Base-by-base conservation (phyloP, 2,329 filamentous ascomycete species). In the Aspergillus calidoustus region DNA sequence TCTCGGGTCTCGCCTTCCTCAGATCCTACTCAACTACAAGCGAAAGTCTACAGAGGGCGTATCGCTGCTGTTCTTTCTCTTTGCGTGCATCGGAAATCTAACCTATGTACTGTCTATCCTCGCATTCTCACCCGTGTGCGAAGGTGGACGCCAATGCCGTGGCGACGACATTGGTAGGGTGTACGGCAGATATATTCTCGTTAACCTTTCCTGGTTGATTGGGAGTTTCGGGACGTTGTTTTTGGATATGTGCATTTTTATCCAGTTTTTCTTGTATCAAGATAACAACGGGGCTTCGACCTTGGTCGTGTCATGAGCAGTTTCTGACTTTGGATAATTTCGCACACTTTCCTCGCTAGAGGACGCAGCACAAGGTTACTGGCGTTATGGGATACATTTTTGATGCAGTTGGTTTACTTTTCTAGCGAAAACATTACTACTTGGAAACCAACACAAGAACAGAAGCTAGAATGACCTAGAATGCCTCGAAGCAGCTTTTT, bases 11-110 rank as follows among this genome's bases (percentile, higher is more conserved):
- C 90, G 95, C 8, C 79, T 98, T 7, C 95, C 95, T 0, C 95
- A 99, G 79, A 83, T 99, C 1, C 83, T 97, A 7, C 86, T 98
- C 57, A 99, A 98, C 77, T 96, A 92, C 81, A 87, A 91, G 22
- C 89, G 95, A 65, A 96, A 96, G 80, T 93, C 90, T 48, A 97
- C 93, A 1, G 93, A 98, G 59, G 95, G 95, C 3, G 89, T 99
- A 22, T 94, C 91, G 66, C 88, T 97, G 80, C 84, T 98, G 11
- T 99, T 98, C 79, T 98, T 98, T 81, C 82, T 98, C 23, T 98
- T 99, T 75, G 95, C 95, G 4, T 98, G 94, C 74, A 87, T 98
- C 6, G 95, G 95, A 2, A 99, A 99, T 75, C 77, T 97, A 66
- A 97, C 93, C 0, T 98, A 96, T 72, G 93, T 97, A 19, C 81